These are phyloP conservation scores for Isatis lusitanica DNA, from an alignment of 441 rosid genomes.

Conservation along the genomic window DNA sequence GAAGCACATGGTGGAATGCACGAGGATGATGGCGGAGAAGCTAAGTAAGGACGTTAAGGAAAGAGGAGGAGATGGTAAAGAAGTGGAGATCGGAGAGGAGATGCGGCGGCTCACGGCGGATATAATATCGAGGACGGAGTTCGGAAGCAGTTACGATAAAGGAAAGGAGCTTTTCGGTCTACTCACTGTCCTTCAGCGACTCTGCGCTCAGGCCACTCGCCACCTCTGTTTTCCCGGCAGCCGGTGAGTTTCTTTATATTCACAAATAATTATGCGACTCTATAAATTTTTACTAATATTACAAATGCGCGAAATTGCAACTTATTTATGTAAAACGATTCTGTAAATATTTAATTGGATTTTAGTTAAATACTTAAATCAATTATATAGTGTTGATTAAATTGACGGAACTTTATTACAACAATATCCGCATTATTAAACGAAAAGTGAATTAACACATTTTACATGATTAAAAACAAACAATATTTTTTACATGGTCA, in stretches of 20 bases:
- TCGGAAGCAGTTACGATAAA: constrained; percentile 71
- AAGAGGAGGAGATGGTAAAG: constrained; percentile 70
- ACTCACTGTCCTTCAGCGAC: constrained; percentile 61
- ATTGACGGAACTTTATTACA: neutral
- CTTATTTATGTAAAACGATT: neutral
- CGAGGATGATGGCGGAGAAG: constrained; percentile 54
- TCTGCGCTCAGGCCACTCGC: constrained; percentile 77
- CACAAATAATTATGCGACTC: neutral
- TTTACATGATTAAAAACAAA: neutral
- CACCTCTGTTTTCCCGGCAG: constrained; percentile 88
- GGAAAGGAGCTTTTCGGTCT: constrained; percentile 74
- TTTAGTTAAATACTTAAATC: neutral
- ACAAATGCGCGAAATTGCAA: neutral
- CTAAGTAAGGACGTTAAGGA: constrained; percentile 46
- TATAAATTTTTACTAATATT: neutral
- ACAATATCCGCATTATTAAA: neutral
- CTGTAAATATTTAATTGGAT: neutral
- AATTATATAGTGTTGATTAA: neutral
- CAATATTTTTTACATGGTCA: neutral
- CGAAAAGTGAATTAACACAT: neutral
- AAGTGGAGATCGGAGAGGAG: constrained; percentile 78
- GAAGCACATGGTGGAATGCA: constrained; percentile 83
- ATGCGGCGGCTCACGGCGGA: constrained; percentile 78
- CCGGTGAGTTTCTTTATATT: constrained; percentile 48
- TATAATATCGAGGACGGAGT: constrained; percentile 87